Base-by-base conservation (phyloP, 495 filamentous ascomycete genomes). In the Trichoderma asperelloides region DNA sequence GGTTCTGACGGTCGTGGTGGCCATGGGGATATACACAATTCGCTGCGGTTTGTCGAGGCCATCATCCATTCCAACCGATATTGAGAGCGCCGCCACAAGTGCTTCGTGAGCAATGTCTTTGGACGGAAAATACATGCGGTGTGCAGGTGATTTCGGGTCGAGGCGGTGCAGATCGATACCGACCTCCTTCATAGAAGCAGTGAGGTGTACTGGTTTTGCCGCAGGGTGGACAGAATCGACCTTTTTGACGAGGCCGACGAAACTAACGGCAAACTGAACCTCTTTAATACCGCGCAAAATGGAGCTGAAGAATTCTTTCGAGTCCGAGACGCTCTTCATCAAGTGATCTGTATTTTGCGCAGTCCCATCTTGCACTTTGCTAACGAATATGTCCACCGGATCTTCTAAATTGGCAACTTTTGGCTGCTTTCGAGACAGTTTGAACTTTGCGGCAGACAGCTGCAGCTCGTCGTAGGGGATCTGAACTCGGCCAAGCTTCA, bases 51-150 rank as follows among this genome's bases (percentile, higher is more conserved):
- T 91, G 12, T 89, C 90, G 18, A 87, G 84, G 30, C 91, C 91
- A 76, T 97, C 91, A 71, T 96, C 93, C 57, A 99, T 80, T 67
- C 92, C 95, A 66, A 97, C 83, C 2, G 93, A 93, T 43, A 98
- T 88, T 6, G 95, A 96, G 25, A 97, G 89, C 6, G 92, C 95
- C 21, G 95, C 93, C 37, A 96, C 82, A 55, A 99, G 83, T 27
- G 95, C 95, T 81, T 99, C 93, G 74, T 99, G 95, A 23, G 95
- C 95, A 69, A 97, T 86, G 71, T 97, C 96, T 65, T 89, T 87
- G 13, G 89, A 87, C 16, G 93, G 92, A 75, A 99, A 99, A 78
- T 99, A 99, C 95, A 99, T 99, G 65, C 93, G 89, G 84, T 99
- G 95, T 3, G 93, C 94, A 0, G 95, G 93, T 45, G 91, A 96